Percentiles rank a stretch among this genome's conserved stretches.
These are phyloP conservation scores for Sclerotinia glacialis DNA, from an alignment of 2,329 filamentous ascomycete species.

Conservation along the genomic window DNA sequence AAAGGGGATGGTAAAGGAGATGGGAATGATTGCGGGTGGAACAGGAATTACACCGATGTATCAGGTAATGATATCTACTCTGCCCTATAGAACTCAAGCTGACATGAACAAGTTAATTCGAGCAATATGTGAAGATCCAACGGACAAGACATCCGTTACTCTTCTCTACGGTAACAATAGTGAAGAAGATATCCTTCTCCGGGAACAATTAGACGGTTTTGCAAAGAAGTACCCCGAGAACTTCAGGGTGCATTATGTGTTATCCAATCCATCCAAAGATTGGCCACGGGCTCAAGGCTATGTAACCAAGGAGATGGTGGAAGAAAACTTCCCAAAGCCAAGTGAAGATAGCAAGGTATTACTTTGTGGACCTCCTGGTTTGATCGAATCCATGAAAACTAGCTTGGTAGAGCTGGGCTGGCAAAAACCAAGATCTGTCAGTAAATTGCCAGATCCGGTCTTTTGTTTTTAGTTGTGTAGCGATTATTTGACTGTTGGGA, in stretches of 20 bases:
- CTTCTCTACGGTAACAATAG: slow-evolving; percentile 59
- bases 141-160: slow-evolving; percentile 54
- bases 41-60: slow-evolving; percentile 57
- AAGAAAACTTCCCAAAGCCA: slow-evolving; percentile 48
- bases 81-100: background rate
- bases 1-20: slow-evolving; percentile 43
- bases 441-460: slow-evolving; percentile 54
- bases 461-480: slow-evolving; percentile 48
- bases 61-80: slow-evolving; percentile 34
- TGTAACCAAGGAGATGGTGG: slow-evolving; percentile 51
- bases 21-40: slow-evolving; percentile 56
- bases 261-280: slow-evolving; percentile 47
- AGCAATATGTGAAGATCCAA: slow-evolving; percentile 59
- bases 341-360: slow-evolving; percentile 50
- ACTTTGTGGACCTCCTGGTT: slow-evolving; percentile 60
- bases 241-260: slow-evolving; percentile 54
- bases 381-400: slow-evolving; percentile 57
- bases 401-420: slow-evolving; percentile 50
- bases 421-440: slow-evolving; percentile 47
- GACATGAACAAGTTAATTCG: slow-evolving; percentile 50
- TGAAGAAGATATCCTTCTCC: slow-evolving; percentile 58
- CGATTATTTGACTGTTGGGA: background rate
- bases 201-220: slow-evolving; percentile 54
- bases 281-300: slow-evolving; percentile 52
- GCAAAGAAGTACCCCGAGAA: slow-evolving; percentile 51